These are phyloP conservation scores for Aspergillus panamensis DNA, from an alignment of 495 filamentous ascomycete genomes.

Conservation along the genomic window DNA sequence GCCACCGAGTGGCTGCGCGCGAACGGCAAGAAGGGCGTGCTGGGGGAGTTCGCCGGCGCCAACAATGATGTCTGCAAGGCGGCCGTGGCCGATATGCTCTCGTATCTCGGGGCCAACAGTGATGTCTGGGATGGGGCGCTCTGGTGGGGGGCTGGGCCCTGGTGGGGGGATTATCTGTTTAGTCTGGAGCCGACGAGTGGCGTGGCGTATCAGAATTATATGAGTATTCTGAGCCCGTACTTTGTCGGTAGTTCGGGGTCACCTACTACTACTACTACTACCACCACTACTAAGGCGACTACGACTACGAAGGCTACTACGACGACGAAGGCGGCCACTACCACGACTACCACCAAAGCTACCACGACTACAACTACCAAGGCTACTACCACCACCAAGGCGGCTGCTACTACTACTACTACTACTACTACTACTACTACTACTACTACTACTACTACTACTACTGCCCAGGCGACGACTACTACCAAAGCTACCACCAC, in stretches of 20 bases:
- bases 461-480: conserved; percentile 14
- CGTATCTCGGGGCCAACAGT: conserved; percentile 52
- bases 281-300: conserved; percentile 18
- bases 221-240: conserved; percentile 35
- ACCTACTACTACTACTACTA: conserved; percentile 20
- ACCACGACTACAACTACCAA: conserved; percentile 26
- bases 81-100: conserved; percentile 62
- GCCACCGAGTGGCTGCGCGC: conserved; percentile 67
- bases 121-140: conserved; percentile 70
- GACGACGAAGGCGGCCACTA: conserved; percentile 19
- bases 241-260: conserved; percentile 26
- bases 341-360: conserved; percentile 19
- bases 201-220: conserved; percentile 44
- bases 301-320: conserved; percentile 25
- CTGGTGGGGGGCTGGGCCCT: conserved; percentile 68
- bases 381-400: conserved; percentile 9
- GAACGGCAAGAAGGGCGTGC: conserved; percentile 62
- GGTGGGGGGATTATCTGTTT: conserved; percentile 59
- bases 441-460: conserved; percentile 13
- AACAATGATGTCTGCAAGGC: conserved; percentile 60
- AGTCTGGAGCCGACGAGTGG: conserved; percentile 56
- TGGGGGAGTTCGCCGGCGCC: conserved; percentile 72
- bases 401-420: conserved; percentile 8
- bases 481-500: conserved; percentile 15
- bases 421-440: conserved; percentile 7